phyloP scores from a whole-genome alignment of 805 yeast genomes.

The Candida odintsovae region DNA sequence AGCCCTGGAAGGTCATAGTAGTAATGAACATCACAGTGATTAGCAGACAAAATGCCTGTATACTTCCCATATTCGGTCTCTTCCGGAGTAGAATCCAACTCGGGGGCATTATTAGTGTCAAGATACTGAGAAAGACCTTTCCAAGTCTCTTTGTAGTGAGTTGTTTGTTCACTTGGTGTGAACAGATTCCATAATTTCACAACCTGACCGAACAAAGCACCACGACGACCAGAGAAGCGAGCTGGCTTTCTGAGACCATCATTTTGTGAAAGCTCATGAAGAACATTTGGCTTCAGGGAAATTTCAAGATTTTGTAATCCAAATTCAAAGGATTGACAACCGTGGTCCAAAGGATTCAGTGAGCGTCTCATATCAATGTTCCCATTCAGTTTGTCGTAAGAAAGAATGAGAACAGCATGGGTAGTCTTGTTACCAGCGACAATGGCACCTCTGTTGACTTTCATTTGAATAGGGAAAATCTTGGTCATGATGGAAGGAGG shows the following conservation, averaged over 20 bases:
- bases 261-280: constrained; percentile 34
- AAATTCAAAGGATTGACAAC: constrained; percentile 39
- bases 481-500: constrained; percentile 20
- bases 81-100: constrained; percentile 30
- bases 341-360: constrained; percentile 50
- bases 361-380: constrained; percentile 48
- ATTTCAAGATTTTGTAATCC: constrained; percentile 48
- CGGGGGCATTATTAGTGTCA: constrained; percentile 29
- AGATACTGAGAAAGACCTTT: constrained; percentile 70
- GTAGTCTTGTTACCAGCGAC: constrained; percentile 79
- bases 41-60: constrained; percentile 61
- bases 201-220: constrained; percentile 2
- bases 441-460: constrained; percentile 60
- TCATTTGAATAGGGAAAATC: constrained; percentile 57
- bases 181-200: constrained; percentile 3
- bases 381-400: constrained; percentile 52
- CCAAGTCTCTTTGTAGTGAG: constrained; percentile 41
- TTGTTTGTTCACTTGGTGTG: constrained; percentile 1
- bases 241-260: background rate
- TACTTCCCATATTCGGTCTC: constrained; percentile 79
- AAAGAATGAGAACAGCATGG: constrained; percentile 61
- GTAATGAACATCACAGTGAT: constrained; percentile 47
- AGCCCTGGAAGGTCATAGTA: constrained; percentile 70
- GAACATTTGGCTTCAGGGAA: constrained; percentile 64
- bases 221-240: constrained; percentile 1